Percentiles rank a stretch among this genome's conserved stretches.
phyloP scores from a whole-genome alignment of 352 stramenopile species.

The Phytophthora constricta region DNA sequence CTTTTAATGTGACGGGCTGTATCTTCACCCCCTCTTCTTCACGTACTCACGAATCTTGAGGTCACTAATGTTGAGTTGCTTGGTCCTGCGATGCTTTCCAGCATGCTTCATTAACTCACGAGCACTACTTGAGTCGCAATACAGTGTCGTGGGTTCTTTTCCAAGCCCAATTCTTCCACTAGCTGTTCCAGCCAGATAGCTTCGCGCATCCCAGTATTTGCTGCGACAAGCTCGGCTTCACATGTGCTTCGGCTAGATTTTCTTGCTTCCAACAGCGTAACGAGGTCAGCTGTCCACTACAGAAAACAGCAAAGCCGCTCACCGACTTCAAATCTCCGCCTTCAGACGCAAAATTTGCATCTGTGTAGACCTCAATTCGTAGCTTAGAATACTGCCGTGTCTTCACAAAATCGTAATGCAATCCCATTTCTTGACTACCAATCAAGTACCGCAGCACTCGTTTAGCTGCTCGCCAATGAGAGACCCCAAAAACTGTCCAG shows the following conservation, averaged over 20 bases:
- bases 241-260: conserved; percentile 23
- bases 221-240: conserved; percentile 11
- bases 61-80: conserved; percentile 19
- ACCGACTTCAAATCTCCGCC: conserved; percentile 18
- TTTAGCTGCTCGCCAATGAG: conserved; percentile 16
- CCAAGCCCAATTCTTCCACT: conserved; percentile 4
- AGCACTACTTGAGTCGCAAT: conserved; percentile 8
- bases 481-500: conserved; percentile 5
- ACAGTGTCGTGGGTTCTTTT: conserved; percentile 8
- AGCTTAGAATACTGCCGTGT: conserved; percentile 10
- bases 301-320: conserved; percentile 19
- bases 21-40: conserved; percentile 7
- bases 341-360: conserved; percentile 25
- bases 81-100: conserved; percentile 21
- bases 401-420: conserved; percentile 4
- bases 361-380: conserved; percentile 21
- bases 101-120: conserved; percentile 25
- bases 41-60: conserved; percentile 28
- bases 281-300: conserved; percentile 22
- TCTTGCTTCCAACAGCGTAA: conserved; percentile 20
- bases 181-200: conserved; percentile 15
- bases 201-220: conserved; percentile 5
- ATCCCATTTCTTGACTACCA: not conserved
- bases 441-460: conserved; percentile 17
- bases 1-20: too few species aligned